These are phyloP conservation scores for Graphilbum fragrans DNA, from an alignment of 2,329 filamentous ascomycete genomes.

Conservation along the genomic window DNA sequence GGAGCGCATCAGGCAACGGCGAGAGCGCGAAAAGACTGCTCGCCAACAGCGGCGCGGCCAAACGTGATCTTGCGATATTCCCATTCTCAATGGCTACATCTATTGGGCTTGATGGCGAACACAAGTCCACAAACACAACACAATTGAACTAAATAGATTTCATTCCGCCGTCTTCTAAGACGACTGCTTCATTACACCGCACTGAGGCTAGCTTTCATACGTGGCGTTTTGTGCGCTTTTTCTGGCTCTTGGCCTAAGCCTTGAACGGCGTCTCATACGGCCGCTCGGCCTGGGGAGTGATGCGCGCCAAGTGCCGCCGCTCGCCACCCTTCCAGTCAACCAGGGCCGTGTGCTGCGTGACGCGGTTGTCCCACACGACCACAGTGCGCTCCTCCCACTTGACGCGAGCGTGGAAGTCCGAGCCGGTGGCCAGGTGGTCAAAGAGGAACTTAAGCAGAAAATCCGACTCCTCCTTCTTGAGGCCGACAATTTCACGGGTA, in stretches of 20 bases:
- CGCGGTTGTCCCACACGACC: slow-evolving; percentile 77
- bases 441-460: slow-evolving; percentile 65
- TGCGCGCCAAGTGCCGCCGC: slow-evolving; percentile 65
- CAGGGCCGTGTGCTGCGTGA: slow-evolving; percentile 67
- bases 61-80: no score
- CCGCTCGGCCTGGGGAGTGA: slow-evolving; percentile 71
- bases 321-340: slow-evolving; percentile 74
- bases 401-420: slow-evolving; percentile 62
- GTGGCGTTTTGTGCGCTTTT: no score
- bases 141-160: background rate
- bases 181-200: no score
- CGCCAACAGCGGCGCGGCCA: background rate
- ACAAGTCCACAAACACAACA: background rate
- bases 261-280: slow-evolving; percentile 59
- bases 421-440: slow-evolving; percentile 59
- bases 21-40: slow-evolving; percentile 4
- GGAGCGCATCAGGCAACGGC: slow-evolving; percentile 4
- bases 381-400: slow-evolving; percentile 73
- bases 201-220: no score
- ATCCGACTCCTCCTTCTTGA: slow-evolving; percentile 81
- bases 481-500: slow-evolving; percentile 67
- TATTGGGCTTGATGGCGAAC: no score
- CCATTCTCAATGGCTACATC: no score
- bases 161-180: slow-evolving; percentile 3
- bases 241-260: slow-evolving; percentile 7